phyloP scores from a whole-genome alignment of 2,329 filamentous ascomycete species.

The Alternaria consortialis region DNA sequence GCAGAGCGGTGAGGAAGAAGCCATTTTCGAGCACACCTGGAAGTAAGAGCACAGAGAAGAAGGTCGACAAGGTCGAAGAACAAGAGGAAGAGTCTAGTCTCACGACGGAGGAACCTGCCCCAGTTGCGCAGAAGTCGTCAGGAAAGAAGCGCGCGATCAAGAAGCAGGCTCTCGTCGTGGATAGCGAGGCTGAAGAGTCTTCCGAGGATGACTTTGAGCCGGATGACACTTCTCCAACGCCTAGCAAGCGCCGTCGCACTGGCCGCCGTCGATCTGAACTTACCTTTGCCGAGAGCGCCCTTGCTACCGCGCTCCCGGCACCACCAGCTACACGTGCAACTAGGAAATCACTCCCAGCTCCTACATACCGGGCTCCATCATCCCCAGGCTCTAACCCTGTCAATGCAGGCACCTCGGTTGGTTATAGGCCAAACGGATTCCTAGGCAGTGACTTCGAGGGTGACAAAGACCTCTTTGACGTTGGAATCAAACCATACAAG shows the following conservation, averaged over 20 bases:
- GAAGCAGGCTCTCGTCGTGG: conserved; percentile 2
- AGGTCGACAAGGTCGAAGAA: neutral
- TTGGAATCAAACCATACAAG: conserved; percentile 9
- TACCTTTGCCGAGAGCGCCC: conserved; percentile 15
- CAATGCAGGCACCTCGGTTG: neutral
- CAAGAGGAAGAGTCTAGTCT: neutral
- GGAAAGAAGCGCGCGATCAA: conserved; percentile 15
- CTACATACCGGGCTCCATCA: neutral
- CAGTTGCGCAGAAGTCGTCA: neutral
- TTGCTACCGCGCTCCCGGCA: conserved; percentile 5
- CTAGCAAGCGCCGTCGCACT: conserved; percentile 19
- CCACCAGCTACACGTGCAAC: conserved; percentile 9
- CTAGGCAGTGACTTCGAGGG: neutral
- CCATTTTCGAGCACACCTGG: neutral
- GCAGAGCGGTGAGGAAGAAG: conserved; percentile 11
- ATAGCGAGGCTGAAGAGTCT: conserved; percentile 10
- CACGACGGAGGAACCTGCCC: neutral
- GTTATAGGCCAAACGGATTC: neutral
- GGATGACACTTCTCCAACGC: conserved; percentile 16
- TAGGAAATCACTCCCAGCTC: neutral
- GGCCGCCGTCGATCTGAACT: conserved; percentile 14
- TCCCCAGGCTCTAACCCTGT: neutral
- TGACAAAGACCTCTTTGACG: neutral
- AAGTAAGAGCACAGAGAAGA: neutral
- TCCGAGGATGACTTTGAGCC: conserved; percentile 20